These are phyloP conservation scores for Microdochium trichocladiopsis DNA, from an alignment of 2,329 filamentous ascomycete genomes.

Conservation along the genomic window DNA sequence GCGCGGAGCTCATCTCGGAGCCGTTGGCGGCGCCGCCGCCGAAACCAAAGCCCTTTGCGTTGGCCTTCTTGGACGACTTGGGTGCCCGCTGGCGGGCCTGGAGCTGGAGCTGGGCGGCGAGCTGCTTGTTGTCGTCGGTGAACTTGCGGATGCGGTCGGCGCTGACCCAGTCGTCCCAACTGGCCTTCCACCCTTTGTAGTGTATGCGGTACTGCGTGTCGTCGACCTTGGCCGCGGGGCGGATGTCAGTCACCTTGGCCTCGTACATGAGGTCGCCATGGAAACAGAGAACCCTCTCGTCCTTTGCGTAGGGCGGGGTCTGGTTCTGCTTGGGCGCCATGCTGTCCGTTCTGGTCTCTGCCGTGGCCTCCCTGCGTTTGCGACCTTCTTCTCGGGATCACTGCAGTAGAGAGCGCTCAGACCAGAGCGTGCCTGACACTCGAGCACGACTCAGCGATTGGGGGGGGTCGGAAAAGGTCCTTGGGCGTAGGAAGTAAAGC, in stretches of 20 bases:
- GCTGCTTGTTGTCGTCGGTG: constrained; percentile 88
- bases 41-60: constrained; percentile 37
- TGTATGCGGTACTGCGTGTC: constrained; percentile 87
- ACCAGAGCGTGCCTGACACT: not conserved
- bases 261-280: constrained; percentile 97
- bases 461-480: not conserved
- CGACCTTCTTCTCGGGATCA: not conserved
- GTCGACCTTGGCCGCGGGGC: constrained; percentile 55
- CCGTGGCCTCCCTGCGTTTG: not conserved
- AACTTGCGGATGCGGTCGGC: constrained; percentile 91
- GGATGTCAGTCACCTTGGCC: constrained; percentile 84
- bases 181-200: constrained; percentile 99
- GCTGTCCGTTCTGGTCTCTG: constrained; percentile 2
- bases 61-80: constrained; percentile 30
- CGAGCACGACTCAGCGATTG: not conserved
- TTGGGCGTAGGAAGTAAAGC: not conserved
- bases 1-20: constrained; percentile 54
- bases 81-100: constrained; percentile 33
- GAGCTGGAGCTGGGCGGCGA: constrained; percentile 66
- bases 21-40: constrained; percentile 37
- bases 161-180: constrained; percentile 98
- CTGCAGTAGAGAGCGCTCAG: not conserved
- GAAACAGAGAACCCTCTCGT: constrained; percentile 94
- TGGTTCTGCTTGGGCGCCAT: constrained; percentile 35
- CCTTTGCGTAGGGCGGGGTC: constrained; percentile 54